Evolutionary conservation across 768 basidiomycete genomes (phyloP).

Genomic region (Exidia glandulosa): DNA sequence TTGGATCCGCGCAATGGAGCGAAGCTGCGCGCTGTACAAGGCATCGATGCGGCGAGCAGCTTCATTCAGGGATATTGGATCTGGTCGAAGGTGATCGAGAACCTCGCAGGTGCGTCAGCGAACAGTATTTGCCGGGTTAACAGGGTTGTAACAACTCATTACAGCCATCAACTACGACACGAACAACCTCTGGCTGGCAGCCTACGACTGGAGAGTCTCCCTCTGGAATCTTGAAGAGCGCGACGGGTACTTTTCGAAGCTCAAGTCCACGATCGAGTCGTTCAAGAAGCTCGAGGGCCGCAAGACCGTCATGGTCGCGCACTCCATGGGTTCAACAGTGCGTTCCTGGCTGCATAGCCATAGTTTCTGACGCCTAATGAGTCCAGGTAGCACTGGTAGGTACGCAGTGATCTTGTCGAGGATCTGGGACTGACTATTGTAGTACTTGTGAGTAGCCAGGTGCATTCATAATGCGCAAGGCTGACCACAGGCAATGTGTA

Average conservation of each 20-base stretch:
- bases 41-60: slow-evolving; percentile 78
- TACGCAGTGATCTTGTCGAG: slow-evolving; percentile 2
- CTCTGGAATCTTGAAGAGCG: slow-evolving; percentile 87
- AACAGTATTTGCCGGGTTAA: background rate
- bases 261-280: slow-evolving; percentile 74
- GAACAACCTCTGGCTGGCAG: slow-evolving; percentile 71
- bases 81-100: slow-evolving; percentile 92
- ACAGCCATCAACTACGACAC: slow-evolving; percentile 90
- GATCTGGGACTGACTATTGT: background rate
- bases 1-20: slow-evolving; percentile 29
- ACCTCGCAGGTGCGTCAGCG: slow-evolving; percentile 36
- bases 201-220: slow-evolving; percentile 87
- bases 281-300: slow-evolving; percentile 55
- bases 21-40: slow-evolving; percentile 37
- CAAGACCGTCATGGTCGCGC: slow-evolving; percentile 75
- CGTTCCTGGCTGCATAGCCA: slow-evolving; percentile 13
- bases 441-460: slow-evolving; percentile 72
- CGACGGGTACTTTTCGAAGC: slow-evolving; percentile 77
- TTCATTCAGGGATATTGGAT: slow-evolving; percentile 90
- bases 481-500: slow-evolving; percentile 21
- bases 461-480: background rate
- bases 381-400: slow-evolving; percentile 42
- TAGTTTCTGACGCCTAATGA: background rate
- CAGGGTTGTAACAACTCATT: background rate
- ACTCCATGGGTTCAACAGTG: slow-evolving; percentile 81